Conservation (phyloP, 208 protist species). For the Trypanosoma vivax region DNA sequence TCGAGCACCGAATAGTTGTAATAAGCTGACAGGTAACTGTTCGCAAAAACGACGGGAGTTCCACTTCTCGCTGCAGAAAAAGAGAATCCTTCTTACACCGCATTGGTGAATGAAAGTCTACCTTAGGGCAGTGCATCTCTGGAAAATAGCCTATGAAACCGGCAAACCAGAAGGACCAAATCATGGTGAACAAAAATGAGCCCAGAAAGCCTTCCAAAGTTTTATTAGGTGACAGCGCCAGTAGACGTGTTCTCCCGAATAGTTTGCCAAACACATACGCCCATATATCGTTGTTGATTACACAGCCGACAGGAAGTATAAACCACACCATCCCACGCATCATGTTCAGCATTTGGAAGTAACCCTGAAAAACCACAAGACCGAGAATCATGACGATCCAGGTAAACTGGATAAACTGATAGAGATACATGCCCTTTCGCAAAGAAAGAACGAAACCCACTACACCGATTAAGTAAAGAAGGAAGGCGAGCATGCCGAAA, state of each 20-base stretch:
- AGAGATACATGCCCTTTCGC: slow-evolving; percentile 82
- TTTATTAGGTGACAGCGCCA: slow-evolving; percentile 89
- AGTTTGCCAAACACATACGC: slow-evolving; percentile 88
- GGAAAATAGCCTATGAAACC: slow-evolving; percentile 84
- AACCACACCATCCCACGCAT: slow-evolving; percentile 91
- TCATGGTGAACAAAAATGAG: slow-evolving; percentile 83
- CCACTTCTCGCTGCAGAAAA: slow-evolving; percentile 62
- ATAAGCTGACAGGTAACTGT: slow-evolving; percentile 33
- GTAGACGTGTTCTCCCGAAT: slow-evolving; percentile 79
- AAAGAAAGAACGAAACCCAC: slow-evolving; percentile 85
- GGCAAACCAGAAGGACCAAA: slow-evolving; percentile 89
- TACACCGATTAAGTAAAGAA: slow-evolving; percentile 58
- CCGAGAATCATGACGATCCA: slow-evolving; percentile 86
- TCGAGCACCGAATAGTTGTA: slow-evolving; percentile 47
- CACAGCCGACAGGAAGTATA: slow-evolving; percentile 80
- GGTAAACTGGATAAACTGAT: slow-evolving; percentile 89
- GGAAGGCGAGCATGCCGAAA: slow-evolving; percentile 62
- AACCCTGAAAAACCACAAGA: slow-evolving; percentile 57
- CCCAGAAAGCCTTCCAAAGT: slow-evolving; percentile 90
- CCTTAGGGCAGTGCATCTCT: slow-evolving; percentile 81
- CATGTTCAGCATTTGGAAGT: slow-evolving; percentile 73
- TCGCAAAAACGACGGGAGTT: slow-evolving; percentile 51
- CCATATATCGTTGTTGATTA: slow-evolving; percentile 90
- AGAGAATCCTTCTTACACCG: slow-evolving; percentile 64
- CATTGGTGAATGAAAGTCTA: slow-evolving; percentile 45